Evolutionary conservation across 768 basidiomycete species (phyloP), one percentile per base, ranked within the genome.

Genomic region (Amanita thiersii): DNA sequence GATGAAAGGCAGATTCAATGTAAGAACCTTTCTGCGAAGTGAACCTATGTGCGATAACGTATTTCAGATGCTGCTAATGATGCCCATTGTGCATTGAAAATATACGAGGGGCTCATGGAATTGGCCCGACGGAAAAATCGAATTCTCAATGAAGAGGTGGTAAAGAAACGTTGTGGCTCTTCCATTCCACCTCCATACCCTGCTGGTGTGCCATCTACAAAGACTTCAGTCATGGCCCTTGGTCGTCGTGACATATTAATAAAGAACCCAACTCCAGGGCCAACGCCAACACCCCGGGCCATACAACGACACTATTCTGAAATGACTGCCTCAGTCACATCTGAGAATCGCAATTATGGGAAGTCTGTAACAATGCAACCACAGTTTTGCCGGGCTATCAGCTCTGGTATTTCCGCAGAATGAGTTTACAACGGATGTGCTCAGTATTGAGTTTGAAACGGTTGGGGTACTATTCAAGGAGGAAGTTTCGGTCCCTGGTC

Each of bases 51-150:
- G 11, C 5, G n/a, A n/a, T 28, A 14, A 5, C 23, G 12, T 32
- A 21, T 20, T n/a, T n/a, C 24, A 66, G 65, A 67, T 48, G 63
- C 64, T 4, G 63, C 64, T 6, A 63, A 64, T 41, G 65, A 68
- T 45, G 63, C 56, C 10, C 64, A 66, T 44, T 56, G 55, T 21
- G 50, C 57, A 1, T 28, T 63, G 10, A 55, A 56, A 50, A 55
- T 63, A 8, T 63, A 59, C 26, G 37, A 51, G 3, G 51, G 46
- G 9, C 52, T 68, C n/a, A 37, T 58, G 3, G 52, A 52, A 1
- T 39, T 61, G 11, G 55, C 60, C 1, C 23, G 50, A 11, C 31
- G 52, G 37, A 45, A 52, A 15, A 47, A 40, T 1, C 44, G 50
- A 10, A 19, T 38, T 37, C 47, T 58, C 9, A 46, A 50, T 14